Base-by-base conservation (phyloP, 75 land plant genomes). In the Picea sitchensis region DNA sequence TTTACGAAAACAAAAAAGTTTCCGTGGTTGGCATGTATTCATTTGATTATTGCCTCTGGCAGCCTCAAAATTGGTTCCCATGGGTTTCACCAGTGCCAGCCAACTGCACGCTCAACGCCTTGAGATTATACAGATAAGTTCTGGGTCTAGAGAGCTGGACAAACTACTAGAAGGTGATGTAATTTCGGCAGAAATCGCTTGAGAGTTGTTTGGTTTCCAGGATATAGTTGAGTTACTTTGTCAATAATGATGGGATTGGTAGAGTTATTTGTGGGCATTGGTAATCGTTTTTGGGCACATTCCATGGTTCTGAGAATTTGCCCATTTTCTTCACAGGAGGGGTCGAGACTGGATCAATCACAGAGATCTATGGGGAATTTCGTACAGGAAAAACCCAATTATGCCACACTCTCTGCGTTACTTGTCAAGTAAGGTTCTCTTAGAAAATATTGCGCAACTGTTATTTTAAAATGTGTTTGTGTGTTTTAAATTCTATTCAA, bases 11-110 rank as follows among this genome's bases (percentile, higher is more conserved):
- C 0, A 72, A 7, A 65, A 26, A 38, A 15, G 23, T 7, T n/a
- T 56, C 38, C 30, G 38, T 38, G 58, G 14, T 57, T 63, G 73
- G 17, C 21, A 78, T 58, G 41, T 6, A 14, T 47, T 60, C 14
- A n/a, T 75, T 38, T 60, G 31, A 56, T 56, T 69, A 30, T 78
- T 54, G n/a, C 69, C 54, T 14, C 61, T 65, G 38, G 38, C 90
- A 94, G 99, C 99, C 76, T 90, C 97, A 17, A 96, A 96, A 83
- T 80, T 96, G 20, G 93, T 96, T 20, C 99, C 98, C 2, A 83
- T 96, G 95, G 99, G 99, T 17, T 96, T 96, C 78, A 96, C 98
- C 3, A 94, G 98, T 85, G 99, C 98, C 4, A 85, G 87, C 82
- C 93, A 92, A 83, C 86, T 96, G 63, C 98, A 96, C 84, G 98